These are phyloP conservation scores for Cladosporium sp. DNA, from an alignment of 2,329 filamentous ascomycete genomes.

Conservation along the genomic window DNA sequence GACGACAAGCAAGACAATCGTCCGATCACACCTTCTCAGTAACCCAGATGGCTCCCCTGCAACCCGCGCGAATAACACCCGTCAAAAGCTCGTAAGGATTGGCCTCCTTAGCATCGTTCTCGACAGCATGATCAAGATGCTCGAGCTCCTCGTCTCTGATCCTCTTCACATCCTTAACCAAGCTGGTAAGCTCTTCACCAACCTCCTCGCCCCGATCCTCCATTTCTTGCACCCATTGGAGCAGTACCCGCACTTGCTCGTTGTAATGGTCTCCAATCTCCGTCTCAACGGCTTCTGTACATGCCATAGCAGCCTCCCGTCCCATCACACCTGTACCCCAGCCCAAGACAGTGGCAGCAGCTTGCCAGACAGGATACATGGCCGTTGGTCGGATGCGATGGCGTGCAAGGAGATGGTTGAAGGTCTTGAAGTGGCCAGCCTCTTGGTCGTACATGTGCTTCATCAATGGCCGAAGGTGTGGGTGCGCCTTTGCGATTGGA, in stretches of 20 bases:
- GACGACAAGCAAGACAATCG: background rate
- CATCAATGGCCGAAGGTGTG: slow-evolving; percentile 88
- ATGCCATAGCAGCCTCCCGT: slow-evolving; percentile 94
- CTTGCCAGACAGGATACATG: slow-evolving; percentile 87
- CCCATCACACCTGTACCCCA: slow-evolving; percentile 90
- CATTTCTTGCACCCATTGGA: slow-evolving; percentile 79
- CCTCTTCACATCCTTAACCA: slow-evolving; percentile 72
- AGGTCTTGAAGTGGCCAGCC: slow-evolving; percentile 79
- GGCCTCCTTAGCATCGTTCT: slow-evolving; percentile 88
- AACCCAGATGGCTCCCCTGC: slow-evolving; percentile 88
- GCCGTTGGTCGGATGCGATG: slow-evolving; percentile 91
- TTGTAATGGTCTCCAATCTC: slow-evolving; percentile 98
- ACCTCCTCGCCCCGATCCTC: slow-evolving; percentile 76
- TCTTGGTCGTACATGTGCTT: slow-evolving; percentile 98
- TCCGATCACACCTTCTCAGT: slow-evolving; percentile 67
- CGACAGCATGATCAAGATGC: slow-evolving; percentile 91
- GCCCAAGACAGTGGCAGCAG: slow-evolving; percentile 76
- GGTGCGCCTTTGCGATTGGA: slow-evolving; percentile 74
- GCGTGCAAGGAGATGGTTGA: slow-evolving; percentile 77
- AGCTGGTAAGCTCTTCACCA: slow-evolving; percentile 71
- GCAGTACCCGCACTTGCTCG: slow-evolving; percentile 76
- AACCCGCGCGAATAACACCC: slow-evolving; percentile 84
- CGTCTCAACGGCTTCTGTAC: slow-evolving; percentile 96
- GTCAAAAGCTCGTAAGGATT: slow-evolving; percentile 87
- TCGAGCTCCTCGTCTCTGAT: slow-evolving; percentile 96